These are phyloP conservation scores for Solanum appendiculatum DNA, from an alignment of 257 asterid species.

Conservation along the genomic window DNA sequence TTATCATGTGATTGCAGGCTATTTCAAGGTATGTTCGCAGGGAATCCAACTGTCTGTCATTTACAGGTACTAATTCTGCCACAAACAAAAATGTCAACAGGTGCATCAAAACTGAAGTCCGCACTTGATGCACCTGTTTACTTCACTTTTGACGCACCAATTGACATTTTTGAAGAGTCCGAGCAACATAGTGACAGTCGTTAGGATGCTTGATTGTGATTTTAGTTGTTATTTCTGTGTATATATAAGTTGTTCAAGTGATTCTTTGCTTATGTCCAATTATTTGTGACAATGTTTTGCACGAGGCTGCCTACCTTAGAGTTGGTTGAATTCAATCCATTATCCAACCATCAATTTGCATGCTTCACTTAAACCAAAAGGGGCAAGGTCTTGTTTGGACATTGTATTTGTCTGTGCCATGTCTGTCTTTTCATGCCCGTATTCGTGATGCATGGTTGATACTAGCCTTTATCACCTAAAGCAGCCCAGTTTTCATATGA, in stretches of 20 bases:
- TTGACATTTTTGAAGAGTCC: background rate
- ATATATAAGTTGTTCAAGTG: background rate
- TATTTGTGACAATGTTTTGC: background rate
- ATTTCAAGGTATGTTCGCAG: conserved; percentile 74
- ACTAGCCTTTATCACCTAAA: background rate
- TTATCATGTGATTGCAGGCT: conserved; percentile 30
- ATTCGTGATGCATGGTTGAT: background rate
- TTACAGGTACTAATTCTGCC: conserved; percentile 50
- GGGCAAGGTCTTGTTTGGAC: background rate
- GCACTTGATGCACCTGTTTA: no score
- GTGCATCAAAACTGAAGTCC: no score
- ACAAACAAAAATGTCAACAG: no score
- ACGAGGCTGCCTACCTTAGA: background rate
- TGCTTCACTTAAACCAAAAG: background rate
- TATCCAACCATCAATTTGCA: background rate
- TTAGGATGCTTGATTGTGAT: background rate
- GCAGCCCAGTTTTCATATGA: background rate
- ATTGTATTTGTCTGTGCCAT: background rate
- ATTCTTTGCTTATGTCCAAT: background rate
- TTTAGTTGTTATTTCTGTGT: background rate
- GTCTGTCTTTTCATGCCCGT: background rate
- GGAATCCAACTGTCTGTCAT: conserved; percentile 59
- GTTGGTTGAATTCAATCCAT: background rate
- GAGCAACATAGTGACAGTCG: background rate
- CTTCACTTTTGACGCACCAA: no score